Evolutionary conservation across 2,329 filamentous ascomycete species (phyloP).

Genomic region (Microdochium paspali): DNA sequence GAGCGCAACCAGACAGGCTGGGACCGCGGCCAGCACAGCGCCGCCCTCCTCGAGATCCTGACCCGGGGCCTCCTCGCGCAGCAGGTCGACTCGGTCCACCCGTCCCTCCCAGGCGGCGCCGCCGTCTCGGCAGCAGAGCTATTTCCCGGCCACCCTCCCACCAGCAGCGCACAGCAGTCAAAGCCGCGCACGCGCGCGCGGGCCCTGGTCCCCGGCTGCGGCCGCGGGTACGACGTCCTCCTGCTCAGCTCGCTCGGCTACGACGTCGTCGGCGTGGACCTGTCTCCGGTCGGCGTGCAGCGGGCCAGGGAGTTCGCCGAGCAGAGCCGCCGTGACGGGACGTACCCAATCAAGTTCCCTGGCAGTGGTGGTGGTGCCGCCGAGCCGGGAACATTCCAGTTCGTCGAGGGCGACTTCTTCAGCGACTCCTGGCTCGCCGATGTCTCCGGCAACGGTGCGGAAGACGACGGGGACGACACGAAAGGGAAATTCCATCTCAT

Average conservation of each 20-base stretch:
- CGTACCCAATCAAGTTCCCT: slow-evolving; percentile 8
- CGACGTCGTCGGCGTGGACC: slow-evolving; percentile 68
- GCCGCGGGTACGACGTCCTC: slow-evolving; percentile 71
- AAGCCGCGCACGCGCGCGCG: slow-evolving; percentile 22
- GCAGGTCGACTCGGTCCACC: slow-evolving; percentile 14
- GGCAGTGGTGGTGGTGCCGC: slow-evolving; percentile 24
- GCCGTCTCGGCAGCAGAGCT: neutral
- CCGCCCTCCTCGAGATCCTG: slow-evolving; percentile 44
- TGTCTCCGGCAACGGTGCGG: slow-evolving; percentile 22
- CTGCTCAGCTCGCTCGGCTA: slow-evolving; percentile 68
- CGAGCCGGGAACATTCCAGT: slow-evolving; percentile 41
- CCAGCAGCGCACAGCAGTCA: neutral
- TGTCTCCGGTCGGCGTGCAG: slow-evolving; percentile 37
- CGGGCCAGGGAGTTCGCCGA: slow-evolving; percentile 34
- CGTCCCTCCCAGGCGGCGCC: no score
- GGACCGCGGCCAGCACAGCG: slow-evolving; percentile 44
- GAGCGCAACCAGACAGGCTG: slow-evolving; percentile 36
- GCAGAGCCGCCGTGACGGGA: slow-evolving; percentile 11
- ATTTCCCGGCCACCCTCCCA: slow-evolving; percentile 9
- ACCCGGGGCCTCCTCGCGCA: slow-evolving; percentile 11
- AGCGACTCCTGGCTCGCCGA: slow-evolving; percentile 41
- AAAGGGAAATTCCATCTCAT: slow-evolving; percentile 50
- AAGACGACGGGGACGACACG: neutral
- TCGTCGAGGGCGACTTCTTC: slow-evolving; percentile 60
- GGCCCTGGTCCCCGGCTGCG: slow-evolving; percentile 75